Conservation (phyloP, 2,329 filamentous ascomycete species). For the Fusarium annulatum region DNA sequence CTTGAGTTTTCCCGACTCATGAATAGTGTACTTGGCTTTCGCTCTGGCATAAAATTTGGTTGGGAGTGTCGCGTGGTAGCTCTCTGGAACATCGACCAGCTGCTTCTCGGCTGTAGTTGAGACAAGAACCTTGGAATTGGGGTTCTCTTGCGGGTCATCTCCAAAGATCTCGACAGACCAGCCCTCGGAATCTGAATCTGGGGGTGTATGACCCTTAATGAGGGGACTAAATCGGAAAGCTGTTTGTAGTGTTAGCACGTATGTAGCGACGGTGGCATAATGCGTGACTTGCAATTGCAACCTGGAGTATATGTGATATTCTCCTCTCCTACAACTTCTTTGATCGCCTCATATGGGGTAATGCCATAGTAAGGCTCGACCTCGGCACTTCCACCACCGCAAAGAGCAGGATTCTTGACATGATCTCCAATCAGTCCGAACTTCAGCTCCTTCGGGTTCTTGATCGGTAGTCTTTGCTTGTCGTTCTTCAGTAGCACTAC, state of each 20-base stretch:
- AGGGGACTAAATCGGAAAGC: slow-evolving; percentile 33
- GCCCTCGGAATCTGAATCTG: slow-evolving; percentile 5
- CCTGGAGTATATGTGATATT: slow-evolving; percentile 35
- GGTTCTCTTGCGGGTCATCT: background rate
- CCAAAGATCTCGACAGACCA: slow-evolving; percentile 36
- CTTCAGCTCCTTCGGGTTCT: slow-evolving; percentile 45
- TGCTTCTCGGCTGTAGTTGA: slow-evolving; percentile 28
- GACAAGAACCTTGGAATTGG: background rate
- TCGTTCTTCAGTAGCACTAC: slow-evolving; percentile 29
- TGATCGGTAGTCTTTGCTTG: slow-evolving; percentile 3
- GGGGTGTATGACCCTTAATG: slow-evolving; percentile 16
- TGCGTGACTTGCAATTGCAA: slow-evolving; percentile 23
- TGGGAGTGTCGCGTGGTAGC: slow-evolving; percentile 24
- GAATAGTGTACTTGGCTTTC: slow-evolving; percentile 11
- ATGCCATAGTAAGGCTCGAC: slow-evolving; percentile 50
- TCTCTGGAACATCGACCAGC: slow-evolving; percentile 34
- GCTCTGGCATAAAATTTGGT: slow-evolving; percentile 32
- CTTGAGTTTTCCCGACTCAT: slow-evolving; percentile 7
- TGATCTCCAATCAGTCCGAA: slow-evolving; percentile 55
- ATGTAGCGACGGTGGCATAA: rapidly evolving
- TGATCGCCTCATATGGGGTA: slow-evolving; percentile 48
- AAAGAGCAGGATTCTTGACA: slow-evolving; percentile 47
- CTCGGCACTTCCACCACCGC: slow-evolving; percentile 51
- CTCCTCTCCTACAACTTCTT: slow-evolving; percentile 36
- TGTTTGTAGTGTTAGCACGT: background rate